Conservation (phyloP, 345 rosid species). For the Arabis hirsuta region DNA sequence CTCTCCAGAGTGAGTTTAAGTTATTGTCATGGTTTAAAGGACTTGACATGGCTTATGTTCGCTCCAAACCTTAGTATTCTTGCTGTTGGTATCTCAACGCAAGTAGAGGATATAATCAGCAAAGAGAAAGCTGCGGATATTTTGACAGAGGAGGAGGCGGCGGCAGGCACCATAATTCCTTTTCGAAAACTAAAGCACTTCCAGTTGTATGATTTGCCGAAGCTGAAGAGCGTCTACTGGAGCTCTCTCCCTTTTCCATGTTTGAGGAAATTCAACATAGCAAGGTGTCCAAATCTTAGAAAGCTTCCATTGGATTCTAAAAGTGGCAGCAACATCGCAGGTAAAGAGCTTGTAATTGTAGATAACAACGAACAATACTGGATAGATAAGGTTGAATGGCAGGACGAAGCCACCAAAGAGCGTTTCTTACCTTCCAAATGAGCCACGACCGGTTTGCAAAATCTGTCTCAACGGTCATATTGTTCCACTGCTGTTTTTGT, state of each 20-base stretch:
- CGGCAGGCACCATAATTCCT: background rate
- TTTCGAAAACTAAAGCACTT: background rate
- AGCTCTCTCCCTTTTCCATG: background rate
- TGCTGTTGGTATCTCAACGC: background rate
- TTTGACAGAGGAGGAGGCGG: too few species aligned
- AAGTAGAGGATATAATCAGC: conserved; percentile 35
- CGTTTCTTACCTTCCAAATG: conserved; percentile 21
- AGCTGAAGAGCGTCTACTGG: conserved; percentile 10
- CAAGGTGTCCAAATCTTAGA: background rate
- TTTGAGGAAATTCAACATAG: background rate
- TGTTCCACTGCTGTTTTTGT: too few species aligned
- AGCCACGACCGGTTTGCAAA: too few species aligned
- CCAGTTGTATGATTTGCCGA: background rate
- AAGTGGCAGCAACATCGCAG: background rate
- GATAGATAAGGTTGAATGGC: conserved; percentile 14
- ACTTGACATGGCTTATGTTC: conserved; percentile 38
- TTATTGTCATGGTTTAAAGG: conserved; percentile 1
- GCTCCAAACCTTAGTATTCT: conserved; percentile 25
- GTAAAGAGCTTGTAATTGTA: background rate
- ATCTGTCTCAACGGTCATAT: too few species aligned
- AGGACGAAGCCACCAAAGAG: conserved; percentile 14
- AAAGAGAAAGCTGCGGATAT: background rate
- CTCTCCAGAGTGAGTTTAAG: conserved; percentile 5
- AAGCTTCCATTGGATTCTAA: background rate
- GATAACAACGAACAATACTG: background rate